Evolutionary conservation across 2,329 filamentous ascomycete species (phyloP), one percentile per base, ranked within the genome.

Genomic region (Dactylonectria macrodidyma): DNA sequence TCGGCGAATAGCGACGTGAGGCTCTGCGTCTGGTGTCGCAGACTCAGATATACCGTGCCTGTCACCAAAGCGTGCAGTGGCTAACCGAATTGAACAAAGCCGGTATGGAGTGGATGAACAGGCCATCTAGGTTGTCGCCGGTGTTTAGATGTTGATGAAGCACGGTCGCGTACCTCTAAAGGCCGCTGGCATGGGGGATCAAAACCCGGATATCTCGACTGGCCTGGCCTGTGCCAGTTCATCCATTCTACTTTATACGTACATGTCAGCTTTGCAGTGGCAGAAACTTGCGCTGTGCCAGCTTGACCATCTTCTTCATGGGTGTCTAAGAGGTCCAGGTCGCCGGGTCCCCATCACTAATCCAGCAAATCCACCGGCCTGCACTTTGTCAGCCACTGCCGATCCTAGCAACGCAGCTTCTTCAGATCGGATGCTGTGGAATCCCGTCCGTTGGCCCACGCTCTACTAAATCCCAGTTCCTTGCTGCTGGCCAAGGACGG

Each of bases 161-260:
- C 19, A 52, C 52, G 52, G 52, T 33, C n/a, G n/a, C 52, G 36
- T 48, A 52, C 47, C 52, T 44, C 46, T 9, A 44, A n/a, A 44
- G 33, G 22, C 52, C 4, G 56, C 33, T 50, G 64, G 62, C 22
- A 68, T 66, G 62, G 57, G 65, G 30, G 22, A 58, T 24, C 48
- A 41, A 61, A 60, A 46, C n/a, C 41, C 41, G 1, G 41, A 44
- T 69, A 52, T 71, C 63, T 71, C 62, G 68, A 62, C 47, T 56
- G 38, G 63, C 64, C 62, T 24, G 59, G 50, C 50, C 10, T 56
- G 59, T 64, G 59, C 64, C 59, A 64, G 56, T 67, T 69, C 64
- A 67, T 30, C 59, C 63, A 55, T 19, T 19, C 19, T 19, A 19
- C 19, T 19, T 19, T 19, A 19, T 19, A 19, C 19, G 19, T 62